Percentiles rank a stretch among this genome's conserved stretches.
These are phyloP conservation scores for Trichoderma pleuroti DNA, from an alignment of 2,329 filamentous ascomycete species.

Conservation along the genomic window DNA sequence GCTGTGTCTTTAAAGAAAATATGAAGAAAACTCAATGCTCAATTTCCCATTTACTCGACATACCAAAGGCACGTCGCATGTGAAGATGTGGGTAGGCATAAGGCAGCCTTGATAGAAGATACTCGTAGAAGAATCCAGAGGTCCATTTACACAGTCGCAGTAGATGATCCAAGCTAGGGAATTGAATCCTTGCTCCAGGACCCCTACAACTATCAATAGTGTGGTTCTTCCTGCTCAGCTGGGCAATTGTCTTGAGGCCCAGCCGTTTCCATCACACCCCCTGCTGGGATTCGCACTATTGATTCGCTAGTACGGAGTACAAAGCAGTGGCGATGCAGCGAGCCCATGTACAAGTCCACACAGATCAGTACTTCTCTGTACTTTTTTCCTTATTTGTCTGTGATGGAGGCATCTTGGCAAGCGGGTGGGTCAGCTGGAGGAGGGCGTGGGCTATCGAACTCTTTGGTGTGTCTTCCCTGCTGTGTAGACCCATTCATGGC, in stretches of 20 bases:
- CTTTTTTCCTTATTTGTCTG: neutral
- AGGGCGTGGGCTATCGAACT: neutral
- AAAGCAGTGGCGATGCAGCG: neutral
- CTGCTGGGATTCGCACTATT: neutral
- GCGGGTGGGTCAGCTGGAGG: neutral
- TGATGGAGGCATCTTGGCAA: neutral
- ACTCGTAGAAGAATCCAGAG: neutral
- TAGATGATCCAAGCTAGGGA: neutral
- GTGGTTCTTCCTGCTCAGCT: neutral
- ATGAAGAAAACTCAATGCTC: neutral
- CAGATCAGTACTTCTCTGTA: neutral
- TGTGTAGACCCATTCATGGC: neutral
- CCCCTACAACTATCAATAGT: neutral
- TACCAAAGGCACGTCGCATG: neutral
- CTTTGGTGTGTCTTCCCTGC: neutral
- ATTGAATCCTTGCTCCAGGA: neutral
- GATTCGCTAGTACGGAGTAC: neutral
- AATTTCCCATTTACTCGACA: neutral
- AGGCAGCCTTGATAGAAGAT: neutral
- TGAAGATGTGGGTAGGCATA: neutral
- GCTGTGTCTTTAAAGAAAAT: neutral
- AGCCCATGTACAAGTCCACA: neutral
- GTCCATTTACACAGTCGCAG: too few species aligned
- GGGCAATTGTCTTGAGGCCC: neutral
- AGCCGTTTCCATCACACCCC: too few species aligned